Evolutionary conservation across 495 filamentous ascomycete genomes (phyloP).

Genomic region (Penicillium simplicissimum): DNA sequence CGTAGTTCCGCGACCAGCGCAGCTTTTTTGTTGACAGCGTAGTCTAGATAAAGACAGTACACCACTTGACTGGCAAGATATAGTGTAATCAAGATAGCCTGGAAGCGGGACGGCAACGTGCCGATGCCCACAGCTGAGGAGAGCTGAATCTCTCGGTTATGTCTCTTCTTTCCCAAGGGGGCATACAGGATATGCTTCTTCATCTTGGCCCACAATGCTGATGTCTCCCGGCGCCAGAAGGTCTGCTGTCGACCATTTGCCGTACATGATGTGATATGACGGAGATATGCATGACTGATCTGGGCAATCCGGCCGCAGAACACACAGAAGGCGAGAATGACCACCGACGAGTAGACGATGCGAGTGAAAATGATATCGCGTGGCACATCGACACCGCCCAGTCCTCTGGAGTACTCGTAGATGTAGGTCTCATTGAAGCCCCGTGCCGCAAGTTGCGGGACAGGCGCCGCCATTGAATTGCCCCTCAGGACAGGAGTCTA

Average conservation of each 20-base stretch:
- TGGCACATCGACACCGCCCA: slow-evolving; percentile 46
- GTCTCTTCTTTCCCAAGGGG: slow-evolving; percentile 77
- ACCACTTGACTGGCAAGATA: slow-evolving; percentile 77
- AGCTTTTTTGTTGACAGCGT: slow-evolving; percentile 49
- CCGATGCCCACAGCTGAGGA: slow-evolving; percentile 84
- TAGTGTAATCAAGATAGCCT: slow-evolving; percentile 68
- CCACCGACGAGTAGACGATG: slow-evolving; percentile 49
- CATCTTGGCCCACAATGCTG: slow-evolving; percentile 65
- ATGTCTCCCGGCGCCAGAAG: slow-evolving; percentile 65
- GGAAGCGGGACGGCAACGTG: slow-evolving; percentile 83
- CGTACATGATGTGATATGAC: slow-evolving; percentile 68
- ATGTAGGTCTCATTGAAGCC: slow-evolving; percentile 44
- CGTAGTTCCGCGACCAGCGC: slow-evolving; percentile 67
- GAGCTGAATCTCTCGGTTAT: slow-evolving; percentile 87
- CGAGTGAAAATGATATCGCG: slow-evolving; percentile 45
- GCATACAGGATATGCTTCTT: slow-evolving; percentile 84
- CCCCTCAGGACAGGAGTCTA: slow-evolving; percentile 14
- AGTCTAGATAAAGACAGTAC: slow-evolving; percentile 76
- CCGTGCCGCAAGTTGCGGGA: slow-evolving; percentile 33
- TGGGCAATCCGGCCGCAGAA: slow-evolving; percentile 59
- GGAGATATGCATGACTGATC: slow-evolving; percentile 65
- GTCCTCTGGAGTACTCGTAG: slow-evolving; percentile 46
- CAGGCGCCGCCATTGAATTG: slow-evolving; percentile 39
- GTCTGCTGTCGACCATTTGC: slow-evolving; percentile 49
- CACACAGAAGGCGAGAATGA: slow-evolving; percentile 49